These are phyloP conservation scores for Platanthera zijinensis DNA, from an alignment of 106 monocot species.

Conservation along the genomic window DNA sequence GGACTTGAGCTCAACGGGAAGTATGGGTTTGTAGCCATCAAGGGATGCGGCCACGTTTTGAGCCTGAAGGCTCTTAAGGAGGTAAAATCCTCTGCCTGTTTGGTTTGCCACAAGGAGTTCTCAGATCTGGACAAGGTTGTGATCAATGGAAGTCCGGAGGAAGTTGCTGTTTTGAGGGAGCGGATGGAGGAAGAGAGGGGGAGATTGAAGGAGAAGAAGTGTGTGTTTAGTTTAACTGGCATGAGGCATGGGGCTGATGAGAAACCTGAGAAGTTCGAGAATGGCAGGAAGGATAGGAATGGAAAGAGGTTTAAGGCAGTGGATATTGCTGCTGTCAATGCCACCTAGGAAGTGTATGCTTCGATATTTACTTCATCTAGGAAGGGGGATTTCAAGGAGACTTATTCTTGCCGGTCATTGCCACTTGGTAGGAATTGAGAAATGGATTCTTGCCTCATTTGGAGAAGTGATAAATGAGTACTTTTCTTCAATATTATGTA, in stretches of 20 bases:
- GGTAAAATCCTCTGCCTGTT: slow-evolving; percentile 60
- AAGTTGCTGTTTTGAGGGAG: slow-evolving; percentile 58
- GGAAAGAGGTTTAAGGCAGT: slow-evolving; percentile 70
- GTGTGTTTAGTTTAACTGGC: slow-evolving; percentile 22
- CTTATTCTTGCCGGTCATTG: slow-evolving; percentile 73
- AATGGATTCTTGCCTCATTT: background rate
- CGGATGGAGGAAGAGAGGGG: slow-evolving; percentile 90
- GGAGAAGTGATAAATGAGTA: background rate
- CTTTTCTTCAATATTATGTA: background rate
- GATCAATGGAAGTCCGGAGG: slow-evolving; percentile 77
- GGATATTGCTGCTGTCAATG: slow-evolving; percentile 59
- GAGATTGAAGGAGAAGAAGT: slow-evolving; percentile 51
- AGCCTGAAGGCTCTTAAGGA: slow-evolving; percentile 85
- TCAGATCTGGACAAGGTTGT: slow-evolving; percentile 65
- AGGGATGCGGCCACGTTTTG: slow-evolving; percentile 78
- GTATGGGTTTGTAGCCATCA: slow-evolving; percentile 60
- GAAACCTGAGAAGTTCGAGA: slow-evolving; percentile 22
- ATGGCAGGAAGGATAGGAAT: slow-evolving; percentile 26
- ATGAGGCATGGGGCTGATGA: slow-evolving; percentile 23
- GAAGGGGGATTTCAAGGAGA: slow-evolving; percentile 73
- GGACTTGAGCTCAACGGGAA: slow-evolving; percentile 88
- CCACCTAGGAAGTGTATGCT: slow-evolving; percentile 85
- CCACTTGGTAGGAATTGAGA: slow-evolving; percentile 86
- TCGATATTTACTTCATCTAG: slow-evolving; percentile 89
- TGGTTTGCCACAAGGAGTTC: slow-evolving; percentile 80